Base-by-base conservation (phyloP, 176 grass and related monocot species). In the Melocanna baccifera region DNA sequence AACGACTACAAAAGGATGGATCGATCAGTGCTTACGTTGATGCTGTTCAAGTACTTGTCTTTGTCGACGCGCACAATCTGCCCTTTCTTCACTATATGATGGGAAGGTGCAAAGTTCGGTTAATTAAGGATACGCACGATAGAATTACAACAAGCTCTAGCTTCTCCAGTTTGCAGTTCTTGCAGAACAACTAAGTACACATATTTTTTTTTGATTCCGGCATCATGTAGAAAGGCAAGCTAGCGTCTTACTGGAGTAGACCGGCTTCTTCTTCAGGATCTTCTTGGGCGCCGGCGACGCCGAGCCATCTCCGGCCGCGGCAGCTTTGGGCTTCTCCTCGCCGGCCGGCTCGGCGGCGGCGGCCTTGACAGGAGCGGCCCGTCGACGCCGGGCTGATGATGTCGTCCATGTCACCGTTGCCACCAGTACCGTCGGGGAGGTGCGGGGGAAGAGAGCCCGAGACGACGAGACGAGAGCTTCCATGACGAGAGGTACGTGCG, bases 31-130 rank as follows among this genome's bases (percentile, higher is more conserved):
- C 80, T 85, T 9, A 97, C 95, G 29, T 94, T 92, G 92, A 94
- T 91, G 85, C 92, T 94, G 72, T 93, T 97, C 13, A 97, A 43
- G 75, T 97, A 97, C 75, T 94, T 97, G 1, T 97, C 92, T 66
- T 97, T 94, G 45, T 97, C 95, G 4, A 97, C 95, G 0, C 95
- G 95, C 26, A 97, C 95, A 9, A 97, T 94, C 84, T 97, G 95
- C 7, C 95, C 95, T 81, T 97, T 97, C 86, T 97, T 97, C 95
- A 97, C 95, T 94, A 75, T 26, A 88, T 4, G 12, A 15, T 9
- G 4, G 6, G 15, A 50, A 15, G 23, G 2, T 10, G 8, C 50
- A 26, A 55, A 62, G 34, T 43, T 41, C 30, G 71, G 62, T 55
- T 50, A 5, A 0, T 19, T 45, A 9, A 83, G 46, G n/a, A 57